Evolutionary conservation across 2,329 filamentous ascomycete genomes (phyloP), one percentile per base, ranked within the genome.

Genomic region (Tolypocladium amazonense): DNA sequence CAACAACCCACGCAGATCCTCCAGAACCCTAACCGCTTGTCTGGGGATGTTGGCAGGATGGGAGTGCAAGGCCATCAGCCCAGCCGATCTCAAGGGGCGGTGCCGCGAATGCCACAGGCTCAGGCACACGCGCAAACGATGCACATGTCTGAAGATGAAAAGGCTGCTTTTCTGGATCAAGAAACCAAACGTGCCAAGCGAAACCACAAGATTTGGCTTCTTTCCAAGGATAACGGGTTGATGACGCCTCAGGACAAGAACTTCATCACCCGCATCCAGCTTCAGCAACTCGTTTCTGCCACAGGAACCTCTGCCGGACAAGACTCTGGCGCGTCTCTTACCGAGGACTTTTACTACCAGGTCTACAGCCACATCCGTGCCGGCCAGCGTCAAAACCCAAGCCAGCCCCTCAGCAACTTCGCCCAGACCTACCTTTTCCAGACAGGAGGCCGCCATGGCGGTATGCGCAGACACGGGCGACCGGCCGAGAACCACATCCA

Each of bases 221-320:
- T 97, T 58, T 96, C 91, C 30, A 92, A 91, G 75, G 92, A 96
- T 68, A 99, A 99, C 69, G 94, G 94, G 30, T 77, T 99, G 62
- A 99, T 99, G 94, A 99, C 94, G 4, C 94, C 94, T 0, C 93
- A 97, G 71, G 94, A 99, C 76, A 99, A 99, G 81, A 99, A 97
- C 72, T 99, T 97, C 75, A 96, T 99, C 65, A 97, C 94, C 6
- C 87, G 94, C 23, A 99, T 99, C 65, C 94, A 99, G 72, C 81
- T 99, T 58, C 94, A 99, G 76, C 94, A 99, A 72, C 83, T 99
- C 41, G 90, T 99, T 58, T 87, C 93, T 14, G 92, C 94, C 11
- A 96, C 92, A 30, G 93, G 93, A 12, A 94, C 92, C 68, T 83
- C 92, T 4, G 88, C 88, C 58, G 92, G 96, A 63, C 83, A 87